Evolutionary conservation across 2,329 filamentous ascomycete species (phyloP), one percentile per base, ranked within the genome.

Genomic region (Blastomyces gilchristii): DNA sequence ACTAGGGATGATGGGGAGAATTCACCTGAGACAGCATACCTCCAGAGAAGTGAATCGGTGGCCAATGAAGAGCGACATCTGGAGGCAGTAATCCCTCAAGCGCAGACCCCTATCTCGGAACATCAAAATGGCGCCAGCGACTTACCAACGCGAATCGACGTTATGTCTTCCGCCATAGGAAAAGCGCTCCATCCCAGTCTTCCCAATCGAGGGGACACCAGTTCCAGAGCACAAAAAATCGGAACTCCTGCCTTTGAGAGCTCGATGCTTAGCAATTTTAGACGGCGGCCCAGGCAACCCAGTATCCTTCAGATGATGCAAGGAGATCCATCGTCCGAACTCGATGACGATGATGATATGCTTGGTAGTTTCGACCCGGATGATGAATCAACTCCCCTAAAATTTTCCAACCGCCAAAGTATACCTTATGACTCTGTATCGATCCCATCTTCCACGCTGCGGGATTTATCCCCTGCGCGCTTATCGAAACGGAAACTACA

Each of bases 241-340:
- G 76, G 73, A 12, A 79, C 77, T 9, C 77, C 77, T 49, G 73
- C 70, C 5, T 76, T 75, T 62, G 77, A 79, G 60, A 76, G 69
- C 61, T 79, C 77, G 3, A 71, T 78, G 61, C 63, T 79, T 62
- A 78, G 75, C 64, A 76, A 77, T 64, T 79, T 79, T 65, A 75
- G 76, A 61, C 72, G 75, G 47, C 69, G 77, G 41, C 73, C 77
- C 14, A 73, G 77, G 64, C 77, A 79, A 63, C 73, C 75, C 31
- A 79, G 77, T 67, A 76, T 79, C 58, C 69, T 79, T 8, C 76
- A 77, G 45, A 74, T 78, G 71, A 75, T 78, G 72, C 74, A 78
- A 52, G 73, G 73, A 18, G 74, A 77, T 43, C 34, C 58, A 50
- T 63, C 70, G 68, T n/a, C 73, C 45, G 50, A 74, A 31, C 73